Conservation (phyloP, 768 basidiomycete species). For the Podaxis sp. region DNA sequence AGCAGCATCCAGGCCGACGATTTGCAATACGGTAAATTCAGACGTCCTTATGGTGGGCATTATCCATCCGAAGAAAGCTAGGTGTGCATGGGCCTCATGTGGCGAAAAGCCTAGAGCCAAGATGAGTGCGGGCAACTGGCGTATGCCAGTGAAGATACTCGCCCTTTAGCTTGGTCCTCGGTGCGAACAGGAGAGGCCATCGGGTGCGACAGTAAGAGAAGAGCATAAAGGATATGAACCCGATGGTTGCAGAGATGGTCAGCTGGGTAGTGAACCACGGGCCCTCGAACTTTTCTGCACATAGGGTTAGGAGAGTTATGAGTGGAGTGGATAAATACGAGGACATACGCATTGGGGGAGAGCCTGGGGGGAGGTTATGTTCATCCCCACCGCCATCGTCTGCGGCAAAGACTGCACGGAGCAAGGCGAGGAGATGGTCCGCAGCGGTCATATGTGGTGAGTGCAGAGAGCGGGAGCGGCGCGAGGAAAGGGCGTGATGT, state of each 20-base stretch:
- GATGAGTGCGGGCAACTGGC: slow-evolving; percentile 13
- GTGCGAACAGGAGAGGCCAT: slow-evolving; percentile 90
- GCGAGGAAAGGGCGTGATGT: background rate
- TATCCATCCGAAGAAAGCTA: slow-evolving; percentile 95
- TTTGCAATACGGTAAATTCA: slow-evolving; percentile 92
- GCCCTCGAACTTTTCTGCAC: slow-evolving; percentile 76
- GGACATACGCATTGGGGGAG: slow-evolving; percentile 61
- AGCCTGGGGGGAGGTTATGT: slow-evolving; percentile 56
- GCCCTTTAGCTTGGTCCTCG: slow-evolving; percentile 95
- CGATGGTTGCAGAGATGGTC: slow-evolving; percentile 72
- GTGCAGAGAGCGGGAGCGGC: background rate
- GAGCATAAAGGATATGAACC: slow-evolving; percentile 74
- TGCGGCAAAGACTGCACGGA: background rate
- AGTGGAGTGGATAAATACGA: background rate
- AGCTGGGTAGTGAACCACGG: slow-evolving; percentile 97
- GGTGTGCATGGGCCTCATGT: slow-evolving; percentile 85
- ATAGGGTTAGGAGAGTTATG: slow-evolving; percentile 8
- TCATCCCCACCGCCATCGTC: slow-evolving; percentile 34
- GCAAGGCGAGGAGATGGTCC: background rate
- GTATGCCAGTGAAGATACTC: slow-evolving; percentile 18
- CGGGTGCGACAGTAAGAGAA: slow-evolving; percentile 89
- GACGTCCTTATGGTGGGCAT: slow-evolving; percentile 87
- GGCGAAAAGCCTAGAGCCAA: slow-evolving; percentile 77
- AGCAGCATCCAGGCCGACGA: slow-evolving; percentile 95
- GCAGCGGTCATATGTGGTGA: background rate